Conservation (phyloP, 306 rosid species). For the Vigna nakashimae region DNA sequence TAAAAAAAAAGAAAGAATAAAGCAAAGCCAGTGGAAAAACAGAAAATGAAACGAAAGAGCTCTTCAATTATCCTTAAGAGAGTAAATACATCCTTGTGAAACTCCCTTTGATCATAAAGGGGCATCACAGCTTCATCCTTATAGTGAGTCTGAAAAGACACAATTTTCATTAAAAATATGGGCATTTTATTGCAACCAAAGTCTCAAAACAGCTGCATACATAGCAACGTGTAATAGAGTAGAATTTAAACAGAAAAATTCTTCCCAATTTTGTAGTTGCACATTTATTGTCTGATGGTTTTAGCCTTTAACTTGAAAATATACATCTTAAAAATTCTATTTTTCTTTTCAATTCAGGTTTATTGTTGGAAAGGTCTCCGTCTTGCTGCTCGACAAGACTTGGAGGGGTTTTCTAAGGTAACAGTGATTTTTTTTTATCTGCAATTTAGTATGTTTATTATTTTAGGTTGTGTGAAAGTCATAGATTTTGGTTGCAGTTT, state of each 20-base stretch:
- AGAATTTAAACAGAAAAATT: background rate
- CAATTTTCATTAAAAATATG: background rate
- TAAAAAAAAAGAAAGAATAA: background rate
- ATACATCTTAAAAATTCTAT: background rate
- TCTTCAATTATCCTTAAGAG: background rate
- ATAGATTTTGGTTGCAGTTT: constrained; percentile 63
- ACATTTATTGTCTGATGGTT: background rate
- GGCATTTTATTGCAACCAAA: background rate
- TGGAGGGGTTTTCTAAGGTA: constrained; percentile 96
- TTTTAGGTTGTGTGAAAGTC: constrained; percentile 6
- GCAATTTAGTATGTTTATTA: constrained; percentile 21
- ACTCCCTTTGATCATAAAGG: background rate
- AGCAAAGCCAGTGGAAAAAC: background rate
- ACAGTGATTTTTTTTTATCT: constrained; percentile 11
- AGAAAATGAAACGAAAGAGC: background rate
- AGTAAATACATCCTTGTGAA: background rate
- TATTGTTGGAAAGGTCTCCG: constrained; percentile 99
- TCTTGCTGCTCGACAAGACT: constrained; percentile 94
- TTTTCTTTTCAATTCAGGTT: constrained; percentile 66
- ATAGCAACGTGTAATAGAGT: background rate
- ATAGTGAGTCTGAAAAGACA: background rate
- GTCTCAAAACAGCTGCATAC: background rate
- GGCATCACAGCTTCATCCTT: no score
- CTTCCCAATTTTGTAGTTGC: background rate
- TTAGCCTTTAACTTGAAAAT: background rate